phyloP scores from a whole-genome alignment of 2,329 filamentous ascomycete species.

The Ophiostoma himal-ulmi region DNA sequence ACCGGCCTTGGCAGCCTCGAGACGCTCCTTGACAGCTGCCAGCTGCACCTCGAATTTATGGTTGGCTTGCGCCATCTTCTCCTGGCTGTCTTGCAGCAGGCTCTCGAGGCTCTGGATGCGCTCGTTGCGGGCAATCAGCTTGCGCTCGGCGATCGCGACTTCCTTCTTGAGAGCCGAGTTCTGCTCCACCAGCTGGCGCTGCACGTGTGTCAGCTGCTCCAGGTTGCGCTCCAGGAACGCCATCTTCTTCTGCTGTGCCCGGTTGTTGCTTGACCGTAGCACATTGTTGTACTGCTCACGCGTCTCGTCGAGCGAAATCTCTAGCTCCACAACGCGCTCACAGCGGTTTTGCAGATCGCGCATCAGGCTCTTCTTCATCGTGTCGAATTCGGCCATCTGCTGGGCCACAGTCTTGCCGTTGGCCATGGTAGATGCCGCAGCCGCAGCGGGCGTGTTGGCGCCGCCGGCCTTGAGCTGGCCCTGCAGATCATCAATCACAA shows the following conservation, averaged over 20 bases:
- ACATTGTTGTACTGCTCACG: constrained; percentile 99
- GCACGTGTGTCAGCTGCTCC: constrained; percentile 94
- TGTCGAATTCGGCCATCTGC: constrained; percentile 97
- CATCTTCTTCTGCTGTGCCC: constrained; percentile 99
- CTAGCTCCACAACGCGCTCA: constrained; percentile 94
- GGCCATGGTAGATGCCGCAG: constrained; percentile 47
- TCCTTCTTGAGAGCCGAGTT: constrained; percentile 98
- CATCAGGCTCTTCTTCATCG: constrained; percentile 99
- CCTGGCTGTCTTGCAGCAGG: constrained; percentile 91
- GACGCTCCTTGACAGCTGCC: constrained; percentile 91
- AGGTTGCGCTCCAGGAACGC: constrained; percentile 97
- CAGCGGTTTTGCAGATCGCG: constrained; percentile 96
- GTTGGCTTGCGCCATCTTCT: constrained; percentile 95
- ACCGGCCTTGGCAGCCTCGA: constrained; percentile 89
- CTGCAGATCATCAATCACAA: constrained; percentile 74
- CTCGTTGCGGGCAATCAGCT: constrained; percentile 93
- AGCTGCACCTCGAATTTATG: constrained; percentile 99
- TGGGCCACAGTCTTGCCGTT: constrained; percentile 92
- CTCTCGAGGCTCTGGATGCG: constrained; percentile 90
- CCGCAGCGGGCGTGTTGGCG: constrained; percentile 34
- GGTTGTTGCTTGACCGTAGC: constrained; percentile 90
- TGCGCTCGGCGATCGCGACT: constrained; percentile 95
- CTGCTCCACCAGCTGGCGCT: constrained; percentile 95
- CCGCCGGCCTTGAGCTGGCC: constrained; percentile 62
- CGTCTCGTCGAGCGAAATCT: constrained; percentile 95